Evolutionary conservation across 23 red algal genomes (phyloP).

Genomic region (Rhodosorus marinus): DNA sequence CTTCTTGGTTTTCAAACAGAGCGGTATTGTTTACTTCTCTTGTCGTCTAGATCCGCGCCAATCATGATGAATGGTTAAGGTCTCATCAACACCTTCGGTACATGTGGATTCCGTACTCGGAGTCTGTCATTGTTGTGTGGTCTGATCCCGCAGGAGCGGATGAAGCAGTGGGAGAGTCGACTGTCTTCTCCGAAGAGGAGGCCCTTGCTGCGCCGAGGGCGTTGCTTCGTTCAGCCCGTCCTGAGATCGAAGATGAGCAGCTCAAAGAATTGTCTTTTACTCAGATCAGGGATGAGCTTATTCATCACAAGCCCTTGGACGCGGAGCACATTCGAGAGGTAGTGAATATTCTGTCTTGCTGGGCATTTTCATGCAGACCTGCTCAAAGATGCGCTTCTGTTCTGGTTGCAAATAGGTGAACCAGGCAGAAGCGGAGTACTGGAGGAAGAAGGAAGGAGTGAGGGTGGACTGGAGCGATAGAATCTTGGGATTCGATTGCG

Average conservation of each 20-base stretch:
- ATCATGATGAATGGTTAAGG: conserved; percentile 15
- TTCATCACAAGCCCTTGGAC: conserved; percentile 47
- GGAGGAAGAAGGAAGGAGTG: conserved; percentile 20
- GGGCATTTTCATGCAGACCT: no score
- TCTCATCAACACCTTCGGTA: conserved; percentile 70
- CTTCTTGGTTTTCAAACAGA: no score
- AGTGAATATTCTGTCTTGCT: no score
- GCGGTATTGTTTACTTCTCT: no score
- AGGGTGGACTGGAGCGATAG: conserved; percentile 48
- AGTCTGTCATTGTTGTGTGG: conserved; percentile 67
- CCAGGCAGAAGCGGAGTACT: conserved; percentile 48
- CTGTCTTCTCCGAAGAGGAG: background rate
- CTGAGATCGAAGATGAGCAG: background rate
- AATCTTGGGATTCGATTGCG: conserved; percentile 83
- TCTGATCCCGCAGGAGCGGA: conserved; percentile 22
- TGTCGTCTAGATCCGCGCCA: no score
- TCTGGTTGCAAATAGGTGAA: no score
- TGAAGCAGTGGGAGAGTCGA: background rate
- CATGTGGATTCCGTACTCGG: conserved; percentile 91
- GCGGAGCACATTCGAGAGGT: conserved; percentile 28
- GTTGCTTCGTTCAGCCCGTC: conserved; percentile 9
- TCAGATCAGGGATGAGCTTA: conserved; percentile 41
- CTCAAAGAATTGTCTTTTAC: conserved; percentile 16
- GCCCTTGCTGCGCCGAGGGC: conserved; percentile 11
- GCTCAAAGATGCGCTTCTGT: no score